Evolutionary conservation across 495 filamentous ascomycete species (phyloP), one percentile per base, ranked within the genome.

Genomic region (Extremus antarcticus): DNA sequence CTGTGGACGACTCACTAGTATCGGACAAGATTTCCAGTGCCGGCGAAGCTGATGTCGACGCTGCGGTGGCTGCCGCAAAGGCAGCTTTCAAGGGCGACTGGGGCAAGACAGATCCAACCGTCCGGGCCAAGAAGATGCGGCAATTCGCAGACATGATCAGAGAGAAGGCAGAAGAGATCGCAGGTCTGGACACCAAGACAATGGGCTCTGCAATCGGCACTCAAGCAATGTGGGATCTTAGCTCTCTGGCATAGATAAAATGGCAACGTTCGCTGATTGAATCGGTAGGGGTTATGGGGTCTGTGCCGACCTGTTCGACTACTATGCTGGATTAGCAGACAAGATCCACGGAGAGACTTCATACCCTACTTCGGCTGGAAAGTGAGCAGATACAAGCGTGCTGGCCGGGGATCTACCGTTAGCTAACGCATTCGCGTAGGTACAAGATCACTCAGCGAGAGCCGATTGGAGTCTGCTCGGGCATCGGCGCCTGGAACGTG

Each of bases 81-180:
- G 60, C 56, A 47, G 66, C 66, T n/a, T 65, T 65, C 49, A 54
- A 54, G 10, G 22, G 29, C 29, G 7, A 54, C 9, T 68, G 64
- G 66, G 55, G 58, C 24, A 58, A 55, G 51, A 51, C 55, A 9
- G 19, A 47, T 15, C 58, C 69, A 2, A 52, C 49, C 21, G 48
- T 65, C 43, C 29, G 29, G 29, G 25, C 58, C 19, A 55, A 57
- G 10, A 56, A 65, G 21, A 54, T 73, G 57, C 19, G 47, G 55
- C 70, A 67, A 49, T 65, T 73, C 41, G 69, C 70, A 0, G 61
- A 65, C 43, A 49, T 73, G 48, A 61, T 74, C 13, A 64, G 71
- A 21, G 47, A 67, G 59, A 49, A 73, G 13, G 51, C 51, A n/a
- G 17, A 20, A 2, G 51, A 54, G 17, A 43, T 54, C 20, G 51